Evolutionary conservation across 805 yeast species (phyloP), one percentile per base, ranked within the genome.

Genomic region (Suhomyces kilbournensis): DNA sequence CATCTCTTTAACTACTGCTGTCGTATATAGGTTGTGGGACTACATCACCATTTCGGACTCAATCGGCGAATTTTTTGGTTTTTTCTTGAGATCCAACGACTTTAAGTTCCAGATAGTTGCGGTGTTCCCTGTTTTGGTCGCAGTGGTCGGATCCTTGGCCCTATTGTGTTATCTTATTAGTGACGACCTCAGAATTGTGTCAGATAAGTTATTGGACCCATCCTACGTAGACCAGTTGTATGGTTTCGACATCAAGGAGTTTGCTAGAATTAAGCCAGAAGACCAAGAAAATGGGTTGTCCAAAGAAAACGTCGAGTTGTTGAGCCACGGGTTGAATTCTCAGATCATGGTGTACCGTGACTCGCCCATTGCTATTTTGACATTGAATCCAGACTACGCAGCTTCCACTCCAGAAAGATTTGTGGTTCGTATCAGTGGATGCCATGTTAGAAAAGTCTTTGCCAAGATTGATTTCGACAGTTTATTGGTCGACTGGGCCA

Each of bases 371-470:
- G 90, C 91, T 0, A 71, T 84, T 35, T 72, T 79, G 28, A 76
- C 85, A 0, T 71, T 79, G 44, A 75, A 74, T 44, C 72, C 77
- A n/a, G 59, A 68, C 53, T 54, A 60, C 5, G 73, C 76, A 8
- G 60, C 75, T 47, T 69, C 79, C 0, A 66, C 75, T 7, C 68
- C 69, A 22, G 58, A 57, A 35, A 67, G 74, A 25, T 76, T 79
- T 56, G 75, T 75, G 19, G 80, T 85, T 53, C 76, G 73, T 32
- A 82, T 86, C 46, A 74, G 84, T 5, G 80, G 84, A 6, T 61
- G 82, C 17, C 87, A 87, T 53, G 81, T 86, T 45, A 80, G 91
- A 68, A 81, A 81, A 61, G 91, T 86, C 1, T 88, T 88, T 64
- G 66, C 79, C 22, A 77, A 76, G 54, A 81, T 86, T 8, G 90